Base-by-base conservation (phyloP, 768 basidiomycete species). In the Pisolithus tinctorius region DNA sequence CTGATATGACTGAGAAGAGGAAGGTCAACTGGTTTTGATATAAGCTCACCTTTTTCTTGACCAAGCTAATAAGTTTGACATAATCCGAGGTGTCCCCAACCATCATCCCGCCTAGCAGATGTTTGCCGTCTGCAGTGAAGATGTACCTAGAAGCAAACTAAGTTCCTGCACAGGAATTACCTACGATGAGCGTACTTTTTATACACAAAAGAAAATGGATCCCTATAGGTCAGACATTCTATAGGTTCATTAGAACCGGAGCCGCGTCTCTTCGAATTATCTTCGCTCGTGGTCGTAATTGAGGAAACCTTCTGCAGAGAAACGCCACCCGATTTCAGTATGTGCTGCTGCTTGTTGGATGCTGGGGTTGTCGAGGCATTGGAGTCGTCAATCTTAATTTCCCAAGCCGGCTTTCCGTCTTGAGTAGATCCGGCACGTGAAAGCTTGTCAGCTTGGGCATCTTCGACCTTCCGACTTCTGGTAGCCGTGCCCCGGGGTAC, bases 71-170 rank as follows among this genome's bases (percentile, higher is more conserved):
- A 13, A 88, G 72, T 64, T 86, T 86, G 51, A 81, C 76, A 58
- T 81, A 86, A 60, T 84, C 82, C 36, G 71, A 73, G 9, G 79
- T 79, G 58, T 86, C 83, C 3, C 86, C 86, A n/a, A 89, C 77
- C 84, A 88, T 84, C 78, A 86, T 85, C 4, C 86, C 86, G 11
- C 86, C 86, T 4, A 89, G 67, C 11, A 89, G 70, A 56, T 84
- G 75, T 64, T 83, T 81, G 10, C 86, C 86, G 59, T 88, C 84
- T 7, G 74, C 74, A 10, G 76, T 82, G 62, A 88, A 88, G 40
- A 88, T 78, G 55, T 84, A 86, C 60, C 73, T 74, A 34, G 47
- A 7, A 11, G 49, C 6, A 39, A 31, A 55, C n/a, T 20, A 34
- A 37, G 27, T 20, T 25, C 5, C 20, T 31, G 25, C 30, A 14